Conservation (phyloP, 352 stramenopile species). For the Phytopythium mirpurense region DNA sequence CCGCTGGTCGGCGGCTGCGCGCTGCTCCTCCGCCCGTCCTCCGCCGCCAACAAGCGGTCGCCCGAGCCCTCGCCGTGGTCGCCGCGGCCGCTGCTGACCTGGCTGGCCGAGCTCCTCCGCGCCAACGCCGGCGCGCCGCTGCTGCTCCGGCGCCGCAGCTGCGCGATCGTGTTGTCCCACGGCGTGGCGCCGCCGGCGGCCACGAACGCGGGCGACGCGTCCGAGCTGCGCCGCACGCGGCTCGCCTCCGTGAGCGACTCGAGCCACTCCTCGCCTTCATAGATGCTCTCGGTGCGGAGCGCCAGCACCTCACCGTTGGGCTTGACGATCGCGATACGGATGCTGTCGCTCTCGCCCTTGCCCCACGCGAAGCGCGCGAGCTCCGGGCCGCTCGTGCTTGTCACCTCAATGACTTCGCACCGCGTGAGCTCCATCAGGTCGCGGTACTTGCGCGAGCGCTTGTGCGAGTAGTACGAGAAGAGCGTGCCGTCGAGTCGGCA, state of each 20-base stretch:
- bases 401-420: slow-evolving; percentile 72
- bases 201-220: slow-evolving; percentile 4
- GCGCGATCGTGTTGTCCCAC: slow-evolving; percentile 36
- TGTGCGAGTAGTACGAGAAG: slow-evolving; percentile 82
- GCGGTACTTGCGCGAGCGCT: slow-evolving; percentile 62
- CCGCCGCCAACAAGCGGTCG: not conserved
- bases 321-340: slow-evolving; percentile 70
- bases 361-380: slow-evolving; percentile 51
- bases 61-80: slow-evolving; percentile 15
- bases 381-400: slow-evolving; percentile 31
- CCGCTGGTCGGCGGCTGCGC: not conserved
- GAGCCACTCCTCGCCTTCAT: slow-evolving; percentile 79
- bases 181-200: slow-evolving; percentile 13
- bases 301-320: slow-evolving; percentile 62
- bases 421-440: slow-evolving; percentile 69
- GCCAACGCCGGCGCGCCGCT: slow-evolving; percentile 16
- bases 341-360: slow-evolving; percentile 41
- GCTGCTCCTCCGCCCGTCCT: slow-evolving; percentile 3
- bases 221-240: slow-evolving; percentile 27
- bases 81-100: not conserved
- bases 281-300: slow-evolving; percentile 70
- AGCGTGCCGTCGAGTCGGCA: slow-evolving; percentile 70
- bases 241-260: slow-evolving; percentile 71
- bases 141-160: slow-evolving; percentile 29
- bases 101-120: slow-evolving; percentile 6